A percentile compares a stretch with the other conserved stretches of the same genome.
These are phyloP conservation scores for Asclepias syriaca DNA, from an alignment of 257 asterid species.

Conservation along the genomic window DNA sequence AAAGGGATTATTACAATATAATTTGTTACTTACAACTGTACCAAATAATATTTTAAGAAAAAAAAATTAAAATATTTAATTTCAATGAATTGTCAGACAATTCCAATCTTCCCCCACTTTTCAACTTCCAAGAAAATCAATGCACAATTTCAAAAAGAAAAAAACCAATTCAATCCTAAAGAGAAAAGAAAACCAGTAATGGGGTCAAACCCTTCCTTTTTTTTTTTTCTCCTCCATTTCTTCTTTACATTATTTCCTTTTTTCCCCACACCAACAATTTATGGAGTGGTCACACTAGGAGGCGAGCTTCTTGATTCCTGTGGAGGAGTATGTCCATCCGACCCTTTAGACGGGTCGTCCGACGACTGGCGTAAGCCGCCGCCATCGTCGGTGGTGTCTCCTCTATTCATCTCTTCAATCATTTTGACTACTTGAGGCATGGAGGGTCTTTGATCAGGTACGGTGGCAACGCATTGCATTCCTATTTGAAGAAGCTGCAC, in stretches of 20 bases:
- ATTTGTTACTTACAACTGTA: too few relatives aligned
- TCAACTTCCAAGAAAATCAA: constrained; percentile 25
- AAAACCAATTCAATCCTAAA: neutral
- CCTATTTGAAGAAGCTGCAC: constrained; percentile 95
- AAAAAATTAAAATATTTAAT: neutral
- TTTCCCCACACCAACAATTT: too few relatives aligned
- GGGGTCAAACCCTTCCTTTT: constrained; percentile 11
- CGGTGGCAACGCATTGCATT: constrained; percentile 76
- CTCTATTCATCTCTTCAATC: constrained; percentile 74
- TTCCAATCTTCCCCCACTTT: constrained; percentile 23
- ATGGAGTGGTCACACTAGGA: constrained; percentile 42
- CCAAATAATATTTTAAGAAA: neutral
- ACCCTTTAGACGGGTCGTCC: constrained; percentile 67
- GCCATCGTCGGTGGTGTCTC: constrained; percentile 49
- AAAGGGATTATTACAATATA: neutral
- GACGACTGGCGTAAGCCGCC: constrained; percentile 70
- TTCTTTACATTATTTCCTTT: neutral
- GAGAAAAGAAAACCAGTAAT: constrained; percentile 12
- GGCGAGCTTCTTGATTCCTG: constrained; percentile 61
- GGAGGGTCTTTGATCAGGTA: constrained; percentile 79
- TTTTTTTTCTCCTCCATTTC: neutral
- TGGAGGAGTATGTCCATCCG: constrained; percentile 79
- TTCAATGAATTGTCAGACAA: constrained; percentile 23
- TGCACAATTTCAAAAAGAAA: constrained; percentile 33
- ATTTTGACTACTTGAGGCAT: constrained; percentile 70